Base-by-base conservation (phyloP, 352 stramenopile species). In the Blastocystis sp. region DNA sequence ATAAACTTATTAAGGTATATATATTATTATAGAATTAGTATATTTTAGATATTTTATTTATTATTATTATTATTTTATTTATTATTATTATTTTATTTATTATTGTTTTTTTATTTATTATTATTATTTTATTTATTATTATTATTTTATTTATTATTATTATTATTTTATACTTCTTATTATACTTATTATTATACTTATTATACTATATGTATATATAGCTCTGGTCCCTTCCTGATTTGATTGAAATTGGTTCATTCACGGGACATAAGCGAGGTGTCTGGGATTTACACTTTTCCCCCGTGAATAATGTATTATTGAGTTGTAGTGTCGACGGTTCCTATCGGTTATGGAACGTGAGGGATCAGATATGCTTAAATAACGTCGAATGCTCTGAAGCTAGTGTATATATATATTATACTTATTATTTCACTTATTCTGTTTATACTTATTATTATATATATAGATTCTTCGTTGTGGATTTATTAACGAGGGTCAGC, bases 1-100 rank as follows among this genome's bases (percentile, higher is more conserved):
- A 98, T 73, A 95, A 95, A 67, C 84, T 86, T 25, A 87, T 95
- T 36, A 94, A 95, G n/a, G n/a, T n/a, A n/a, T n/a, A n/a, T n/a
- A n/a, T n/a, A n/a, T n/a, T n/a, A n/a, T n/a, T n/a, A n/a, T n/a
- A n/a, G n/a, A n/a, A n/a, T n/a, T n/a, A n/a, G n/a, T n/a, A n/a
- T n/a, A n/a, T n/a, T n/a, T n/a, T n/a, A n/a, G n/a, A n/a, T n/a
- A n/a, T n/a, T n/a, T n/a, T n/a, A n/a, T n/a, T n/a, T n/a, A n/a
- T n/a, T n/a, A n/a, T n/a, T n/a, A n/a, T n/a, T n/a, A n/a, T n/a
- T n/a, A n/a, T n/a, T n/a, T n/a, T n/a, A n/a, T n/a, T n/a, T n/a
- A n/a, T n/a, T n/a, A n/a, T n/a, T n/a, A n/a, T n/a, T n/a, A n/a
- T n/a, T n/a, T n/a, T n/a, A n/a, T n/a, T n/a, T n/a, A n/a, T n/a